phyloP scores from a whole-genome alignment of 2,329 filamentous ascomycete species.

The Aspergillus fructus region DNA sequence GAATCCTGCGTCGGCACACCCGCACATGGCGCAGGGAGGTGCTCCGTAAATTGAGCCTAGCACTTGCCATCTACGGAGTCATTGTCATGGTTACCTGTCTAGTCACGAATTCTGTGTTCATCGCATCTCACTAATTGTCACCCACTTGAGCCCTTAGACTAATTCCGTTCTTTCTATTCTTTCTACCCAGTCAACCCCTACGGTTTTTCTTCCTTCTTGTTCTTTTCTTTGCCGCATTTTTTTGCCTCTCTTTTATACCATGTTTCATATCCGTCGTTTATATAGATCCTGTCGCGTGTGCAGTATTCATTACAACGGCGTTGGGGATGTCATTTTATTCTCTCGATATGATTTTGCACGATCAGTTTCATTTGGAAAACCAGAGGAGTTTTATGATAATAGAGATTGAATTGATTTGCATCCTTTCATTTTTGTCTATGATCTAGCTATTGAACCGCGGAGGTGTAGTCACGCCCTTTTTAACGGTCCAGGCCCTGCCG shows the following conservation, averaged over 20 bases:
- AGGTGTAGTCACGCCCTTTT: no score
- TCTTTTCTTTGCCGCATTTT: background rate
- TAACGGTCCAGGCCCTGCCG: no score
- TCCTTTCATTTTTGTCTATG: background rate
- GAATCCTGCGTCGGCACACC: conserved; percentile 60
- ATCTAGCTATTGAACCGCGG: background rate
- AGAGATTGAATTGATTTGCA: background rate
- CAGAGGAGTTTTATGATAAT: background rate
- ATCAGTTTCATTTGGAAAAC: background rate
- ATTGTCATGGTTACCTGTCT: conserved; percentile 89
- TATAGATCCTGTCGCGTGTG: background rate
- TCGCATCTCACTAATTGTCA: conserved; percentile 51
- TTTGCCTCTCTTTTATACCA: background rate
- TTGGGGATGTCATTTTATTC: background rate
- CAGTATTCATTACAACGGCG: background rate
- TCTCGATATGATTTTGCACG: background rate
- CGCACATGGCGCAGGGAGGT: conserved; percentile 63
- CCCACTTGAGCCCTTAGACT: background rate
- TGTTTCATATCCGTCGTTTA: background rate
- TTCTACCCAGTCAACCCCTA: no score
- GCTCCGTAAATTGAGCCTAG: conserved; percentile 71
- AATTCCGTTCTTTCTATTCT: no score
- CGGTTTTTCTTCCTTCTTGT: background rate
- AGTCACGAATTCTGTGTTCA: conserved; percentile 79
- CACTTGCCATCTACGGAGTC: conserved; percentile 76